phyloP scores from a whole-genome alignment of 805 yeast genomes.

The Wickerhamiella allomyrinae region DNA sequence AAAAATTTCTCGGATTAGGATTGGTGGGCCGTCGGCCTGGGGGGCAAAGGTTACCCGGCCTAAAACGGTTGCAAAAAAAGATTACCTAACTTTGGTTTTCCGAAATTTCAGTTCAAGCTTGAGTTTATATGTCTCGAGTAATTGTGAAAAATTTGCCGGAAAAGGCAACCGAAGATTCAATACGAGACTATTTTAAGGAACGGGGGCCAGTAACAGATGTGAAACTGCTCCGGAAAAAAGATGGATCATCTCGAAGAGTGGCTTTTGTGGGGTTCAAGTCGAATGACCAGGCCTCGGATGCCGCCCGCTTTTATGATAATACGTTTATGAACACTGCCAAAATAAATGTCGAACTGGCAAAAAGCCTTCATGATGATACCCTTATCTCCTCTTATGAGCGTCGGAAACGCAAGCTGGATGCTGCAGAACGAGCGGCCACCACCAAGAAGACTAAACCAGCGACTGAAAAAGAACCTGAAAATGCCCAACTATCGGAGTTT shows the following conservation, averaged over 20 bases:
- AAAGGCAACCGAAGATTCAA: conserved; percentile 58
- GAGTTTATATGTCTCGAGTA: conserved; percentile 43
- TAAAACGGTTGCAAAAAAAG: neutral
- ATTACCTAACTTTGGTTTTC: neutral
- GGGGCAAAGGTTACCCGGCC: neutral
- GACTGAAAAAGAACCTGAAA: conserved; percentile 31
- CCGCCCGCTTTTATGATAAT: conserved; percentile 59
- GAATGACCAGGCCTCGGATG: conserved; percentile 59
- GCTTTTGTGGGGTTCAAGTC: conserved; percentile 81
- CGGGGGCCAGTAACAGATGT: conserved; percentile 73
- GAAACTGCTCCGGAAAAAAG: conserved; percentile 61
- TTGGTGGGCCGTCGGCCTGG: no score
- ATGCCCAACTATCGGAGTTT: conserved; percentile 52
- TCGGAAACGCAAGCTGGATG: conserved; percentile 11
- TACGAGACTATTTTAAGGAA: conserved; percentile 46
- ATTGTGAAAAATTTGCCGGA: conserved; percentile 83
- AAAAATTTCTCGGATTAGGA: no score
- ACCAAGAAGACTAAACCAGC: conserved; percentile 7
- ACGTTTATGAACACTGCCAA: conserved; percentile 74
- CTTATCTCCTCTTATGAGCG: conserved; percentile 38
- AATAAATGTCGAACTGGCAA: conserved; percentile 69
- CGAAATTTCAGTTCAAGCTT: neutral
- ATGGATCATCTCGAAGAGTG: conserved; percentile 82
- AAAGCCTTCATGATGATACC: conserved; percentile 68
- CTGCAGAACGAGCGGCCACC: conserved; percentile 22